Percentiles rank a stretch among this genome's conserved stretches.
These are phyloP conservation scores for Oenanthe javanica DNA, from an alignment of 140 eudicot genomes.

Conservation along the genomic window DNA sequence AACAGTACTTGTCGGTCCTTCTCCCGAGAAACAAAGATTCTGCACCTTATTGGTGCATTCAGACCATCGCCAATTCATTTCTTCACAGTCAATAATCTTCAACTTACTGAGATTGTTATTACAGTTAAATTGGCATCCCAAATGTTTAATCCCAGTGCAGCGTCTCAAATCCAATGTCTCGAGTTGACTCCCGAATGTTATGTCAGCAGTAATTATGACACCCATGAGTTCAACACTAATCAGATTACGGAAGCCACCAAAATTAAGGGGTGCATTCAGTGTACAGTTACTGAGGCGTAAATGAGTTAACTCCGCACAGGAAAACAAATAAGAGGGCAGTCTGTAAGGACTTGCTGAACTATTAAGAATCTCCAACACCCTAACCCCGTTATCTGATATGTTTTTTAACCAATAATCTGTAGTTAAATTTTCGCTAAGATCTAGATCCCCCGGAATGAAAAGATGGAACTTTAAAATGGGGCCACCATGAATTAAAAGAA, in stretches of 20 bases:
- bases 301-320: no score
- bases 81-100: background rate
- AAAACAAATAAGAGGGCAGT: slow-evolving; percentile 7
- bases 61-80: background rate
- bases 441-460: background rate
- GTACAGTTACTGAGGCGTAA: background rate
- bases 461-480: slow-evolving; percentile 19
- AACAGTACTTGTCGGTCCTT: background rate
- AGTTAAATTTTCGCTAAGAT: background rate
- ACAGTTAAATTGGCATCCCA: background rate
- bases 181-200: no score
- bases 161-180: background rate
- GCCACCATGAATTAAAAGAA: slow-evolving; percentile 18
- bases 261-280: background rate
- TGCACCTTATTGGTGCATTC: no score
- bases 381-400: slow-evolving; percentile 6
- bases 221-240: background rate
- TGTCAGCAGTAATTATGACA: background rate
- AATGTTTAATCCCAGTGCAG: background rate
- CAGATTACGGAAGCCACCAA: background rate
- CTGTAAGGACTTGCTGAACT: background rate
- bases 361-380: slow-evolving; percentile 7
- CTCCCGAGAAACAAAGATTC: no score
- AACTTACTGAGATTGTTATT: background rate
- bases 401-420: slow-evolving; percentile 6